Conservation (phyloP, 2,329 filamentous ascomycete species). For the Colletotrichum sublineola region DNA sequence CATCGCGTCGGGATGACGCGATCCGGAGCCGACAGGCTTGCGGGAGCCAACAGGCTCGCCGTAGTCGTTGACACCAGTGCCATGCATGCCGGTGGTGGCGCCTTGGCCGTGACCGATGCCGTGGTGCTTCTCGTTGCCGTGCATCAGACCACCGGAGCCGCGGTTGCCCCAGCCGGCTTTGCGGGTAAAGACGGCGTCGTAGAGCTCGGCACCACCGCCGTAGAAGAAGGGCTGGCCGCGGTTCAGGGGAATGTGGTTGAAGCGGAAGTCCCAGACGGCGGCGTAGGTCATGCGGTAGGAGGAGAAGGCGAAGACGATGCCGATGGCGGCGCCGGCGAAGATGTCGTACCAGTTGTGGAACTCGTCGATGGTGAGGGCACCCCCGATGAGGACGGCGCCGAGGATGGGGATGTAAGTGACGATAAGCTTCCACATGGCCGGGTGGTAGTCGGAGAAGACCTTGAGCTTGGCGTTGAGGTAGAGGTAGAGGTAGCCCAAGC, state of each 20-base stretch:
- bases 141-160: constrained; percentile 33
- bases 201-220: constrained; percentile 59
- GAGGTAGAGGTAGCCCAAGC: constrained; percentile 77
- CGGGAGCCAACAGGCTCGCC: constrained; percentile 19
- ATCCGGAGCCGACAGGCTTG: constrained; percentile 37
- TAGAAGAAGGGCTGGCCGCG: constrained; percentile 69
- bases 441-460: constrained; percentile 79
- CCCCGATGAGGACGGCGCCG: constrained; percentile 76
- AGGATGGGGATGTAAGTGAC: constrained; percentile 75
- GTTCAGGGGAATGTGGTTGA: constrained; percentile 74
- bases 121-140: constrained; percentile 46
- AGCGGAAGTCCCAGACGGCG: constrained; percentile 76
- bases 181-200: constrained; percentile 69
- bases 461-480: constrained; percentile 86
- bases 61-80: background rate
- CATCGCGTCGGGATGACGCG: constrained; percentile 28
- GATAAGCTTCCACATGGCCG: constrained; percentile 80
- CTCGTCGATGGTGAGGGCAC: constrained; percentile 78
- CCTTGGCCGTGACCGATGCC: constrained; percentile 3
- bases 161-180: constrained; percentile 70
- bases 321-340: constrained; percentile 75
- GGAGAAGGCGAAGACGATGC: constrained; percentile 74
- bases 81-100: constrained; percentile 19
- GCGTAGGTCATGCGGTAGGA: constrained; percentile 78
- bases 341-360: constrained; percentile 84